Conservation (phyloP, 2,329 filamentous ascomycete species). For the Teratosphaeria zuluensis region DNA sequence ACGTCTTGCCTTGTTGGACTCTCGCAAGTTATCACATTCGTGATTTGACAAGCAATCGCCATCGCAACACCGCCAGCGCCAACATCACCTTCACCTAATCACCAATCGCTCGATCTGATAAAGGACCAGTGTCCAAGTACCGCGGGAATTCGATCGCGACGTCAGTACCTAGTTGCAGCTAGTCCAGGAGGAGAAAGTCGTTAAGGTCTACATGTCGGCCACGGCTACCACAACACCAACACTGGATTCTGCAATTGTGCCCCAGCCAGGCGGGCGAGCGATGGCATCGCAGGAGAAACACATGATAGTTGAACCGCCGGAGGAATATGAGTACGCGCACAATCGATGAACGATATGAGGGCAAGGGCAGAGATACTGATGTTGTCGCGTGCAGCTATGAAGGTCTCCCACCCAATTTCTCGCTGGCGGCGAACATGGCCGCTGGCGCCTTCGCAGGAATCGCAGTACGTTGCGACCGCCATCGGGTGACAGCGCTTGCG, state of each 20-base stretch:
- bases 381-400: slow-evolving; percentile 59
- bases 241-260: slow-evolving; percentile 9
- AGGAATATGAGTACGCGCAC: slow-evolving; percentile 27
- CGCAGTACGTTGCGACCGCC: slow-evolving; percentile 53
- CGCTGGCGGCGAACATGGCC: slow-evolving; percentile 85
- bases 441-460: slow-evolving; percentile 96
- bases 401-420: slow-evolving; percentile 87
- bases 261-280: slow-evolving; percentile 8
- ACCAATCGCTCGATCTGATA: neutral
- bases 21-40: neutral
- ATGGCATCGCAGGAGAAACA: slow-evolving; percentile 25
- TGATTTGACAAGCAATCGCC: neutral
- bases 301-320: slow-evolving; percentile 20
- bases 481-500: neutral
- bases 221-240: slow-evolving; percentile 1
- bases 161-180: neutral
- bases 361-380: slow-evolving; percentile 7
- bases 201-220: slow-evolving; percentile 7
- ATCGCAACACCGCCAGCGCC: neutral
- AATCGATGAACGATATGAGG: neutral
- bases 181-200: neutral
- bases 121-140: neutral
- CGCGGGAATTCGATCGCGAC: neutral
- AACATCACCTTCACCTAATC: neutral
- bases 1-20: neutral